A percentile compares a stretch with the other conserved stretches of the same genome.
Conservation (phyloP, 1,284 basidiomycete species). For the Cutaneotrichosporon dermatis region DNA sequence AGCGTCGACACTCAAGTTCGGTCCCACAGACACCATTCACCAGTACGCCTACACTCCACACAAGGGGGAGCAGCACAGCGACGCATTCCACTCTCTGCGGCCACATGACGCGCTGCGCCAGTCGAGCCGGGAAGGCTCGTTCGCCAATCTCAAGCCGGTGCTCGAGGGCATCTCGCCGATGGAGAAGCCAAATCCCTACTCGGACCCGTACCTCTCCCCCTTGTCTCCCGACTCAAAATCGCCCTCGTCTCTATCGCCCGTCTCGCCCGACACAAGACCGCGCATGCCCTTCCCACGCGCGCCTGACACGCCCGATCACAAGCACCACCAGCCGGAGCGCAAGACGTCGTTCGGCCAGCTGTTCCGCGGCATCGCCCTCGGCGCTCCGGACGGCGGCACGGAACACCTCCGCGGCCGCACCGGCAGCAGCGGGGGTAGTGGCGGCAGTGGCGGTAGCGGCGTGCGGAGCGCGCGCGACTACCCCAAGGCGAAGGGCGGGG, state of each 20-base stretch:
- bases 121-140: not conserved
- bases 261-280: too few relatives aligned
- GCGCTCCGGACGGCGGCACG: too few relatives aligned
- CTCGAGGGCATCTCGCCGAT: not conserved
- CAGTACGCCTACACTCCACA: conserved; percentile 37
- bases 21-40: conserved; percentile 45
- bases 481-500: conserved; percentile 28
- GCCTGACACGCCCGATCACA: not conserved
- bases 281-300: too few relatives aligned
- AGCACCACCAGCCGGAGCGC: conserved; percentile 4
- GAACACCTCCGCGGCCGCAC: not conserved
- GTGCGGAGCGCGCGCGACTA: conserved; percentile 33
- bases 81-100: conserved; percentile 25
- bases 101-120: conserved; percentile 17
- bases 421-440: not conserved
- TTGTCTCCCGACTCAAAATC: not conserved
- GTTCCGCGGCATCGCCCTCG: not conserved
- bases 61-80: conserved; percentile 21
- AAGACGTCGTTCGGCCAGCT: conserved; percentile 6
- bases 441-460: conserved; percentile 22
- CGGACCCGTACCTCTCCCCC: not conserved
- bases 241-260: too few relatives aligned
- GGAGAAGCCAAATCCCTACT: not conserved
- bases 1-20: conserved; percentile 38
- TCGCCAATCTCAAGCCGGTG: not conserved